Conservation (phyloP, 805 yeast species). For the Zygotorulaspora chibaensis region DNA sequence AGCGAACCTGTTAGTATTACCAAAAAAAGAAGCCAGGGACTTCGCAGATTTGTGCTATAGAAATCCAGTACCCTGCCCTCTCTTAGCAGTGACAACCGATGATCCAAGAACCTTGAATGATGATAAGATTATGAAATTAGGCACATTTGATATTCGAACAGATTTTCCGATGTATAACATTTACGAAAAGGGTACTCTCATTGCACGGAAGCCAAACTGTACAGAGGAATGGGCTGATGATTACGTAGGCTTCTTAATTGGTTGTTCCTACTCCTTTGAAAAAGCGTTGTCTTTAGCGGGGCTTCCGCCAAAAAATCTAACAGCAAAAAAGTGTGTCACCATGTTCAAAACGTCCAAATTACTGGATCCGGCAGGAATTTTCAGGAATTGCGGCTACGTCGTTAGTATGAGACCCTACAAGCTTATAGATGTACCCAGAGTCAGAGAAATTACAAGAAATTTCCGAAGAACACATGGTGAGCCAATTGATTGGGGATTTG, state of each 20-base stretch:
- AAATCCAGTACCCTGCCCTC: slow-evolving; percentile 41
- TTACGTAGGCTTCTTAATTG: slow-evolving; percentile 41
- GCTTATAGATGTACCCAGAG: slow-evolving; percentile 26
- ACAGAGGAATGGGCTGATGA: slow-evolving; percentile 33
- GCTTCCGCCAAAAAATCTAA: slow-evolving; percentile 29
- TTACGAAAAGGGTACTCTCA: slow-evolving; percentile 33
- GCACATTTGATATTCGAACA: slow-evolving; percentile 31
- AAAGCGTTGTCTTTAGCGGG: slow-evolving; percentile 33
- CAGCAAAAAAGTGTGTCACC: slow-evolving; percentile 22
- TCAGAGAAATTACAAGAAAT: slow-evolving; percentile 32
- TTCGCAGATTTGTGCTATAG: slow-evolving; percentile 36
- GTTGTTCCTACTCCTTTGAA: slow-evolving; percentile 43
- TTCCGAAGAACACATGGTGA: slow-evolving; percentile 39
- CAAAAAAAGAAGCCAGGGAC: slow-evolving; percentile 32
- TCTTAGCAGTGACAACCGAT: slow-evolving; percentile 33
- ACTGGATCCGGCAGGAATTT: slow-evolving; percentile 34
- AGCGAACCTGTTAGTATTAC: slow-evolving; percentile 39
- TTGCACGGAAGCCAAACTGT: slow-evolving; percentile 26
- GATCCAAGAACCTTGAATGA: slow-evolving; percentile 23
- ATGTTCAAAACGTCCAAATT: slow-evolving; percentile 28
- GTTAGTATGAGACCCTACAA: slow-evolving; percentile 43
- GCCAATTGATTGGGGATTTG: slow-evolving; percentile 42
- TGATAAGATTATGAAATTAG: slow-evolving; percentile 3
- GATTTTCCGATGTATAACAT: slow-evolving; percentile 38
- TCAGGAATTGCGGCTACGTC: slow-evolving; percentile 34